Evolutionary conservation across 2,329 filamentous ascomycete species (phyloP).

Genomic region (Colletotrichum caudatum): DNA sequence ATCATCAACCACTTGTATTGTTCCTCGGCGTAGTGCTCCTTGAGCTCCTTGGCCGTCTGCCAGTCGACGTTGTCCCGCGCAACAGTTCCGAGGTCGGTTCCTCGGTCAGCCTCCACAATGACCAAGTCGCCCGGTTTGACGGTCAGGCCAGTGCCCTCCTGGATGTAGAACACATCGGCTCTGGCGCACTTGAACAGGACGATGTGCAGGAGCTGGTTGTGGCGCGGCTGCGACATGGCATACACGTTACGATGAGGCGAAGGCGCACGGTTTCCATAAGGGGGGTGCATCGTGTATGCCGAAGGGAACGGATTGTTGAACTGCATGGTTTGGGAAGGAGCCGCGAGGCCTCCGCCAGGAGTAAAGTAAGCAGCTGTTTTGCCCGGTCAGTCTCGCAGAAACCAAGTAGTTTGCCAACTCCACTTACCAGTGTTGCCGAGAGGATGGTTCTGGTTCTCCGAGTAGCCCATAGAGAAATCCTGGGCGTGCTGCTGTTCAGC

Average conservation of each 20-base stretch:
- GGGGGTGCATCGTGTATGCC: conserved; percentile 58
- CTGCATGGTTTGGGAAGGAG: conserved; percentile 53
- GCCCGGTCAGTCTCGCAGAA: conserved; percentile 44
- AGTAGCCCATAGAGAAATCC: conserved; percentile 57
- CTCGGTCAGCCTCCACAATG: conserved; percentile 96
- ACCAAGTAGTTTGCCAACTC: neutral
- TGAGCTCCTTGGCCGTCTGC: conserved; percentile 87
- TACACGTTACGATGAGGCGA: conserved; percentile 74
- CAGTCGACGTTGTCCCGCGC: conserved; percentile 89
- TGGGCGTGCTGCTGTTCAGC: conserved; percentile 59
- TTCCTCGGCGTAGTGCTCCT: conserved; percentile 92
- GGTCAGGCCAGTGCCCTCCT: conserved; percentile 91
- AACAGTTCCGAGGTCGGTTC: conserved; percentile 94
- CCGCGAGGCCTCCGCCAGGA: conserved; percentile 48
- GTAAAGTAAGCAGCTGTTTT: conserved; percentile 55
- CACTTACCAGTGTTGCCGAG: conserved; percentile 57
- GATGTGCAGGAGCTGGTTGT: conserved; percentile 82
- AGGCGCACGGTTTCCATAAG: conserved; percentile 63
- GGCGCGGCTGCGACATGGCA: conserved; percentile 69
- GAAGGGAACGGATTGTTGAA: conserved; percentile 59
- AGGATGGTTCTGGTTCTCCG: conserved; percentile 54
- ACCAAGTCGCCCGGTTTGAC: conserved; percentile 94
- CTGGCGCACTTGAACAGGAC: conserved; percentile 97
- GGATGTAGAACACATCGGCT: conserved; percentile 96
- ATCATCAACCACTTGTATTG: conserved; percentile 99